Base-by-base conservation (phyloP, 805 yeast species). In the Grigorovia yakushimaensis region DNA sequence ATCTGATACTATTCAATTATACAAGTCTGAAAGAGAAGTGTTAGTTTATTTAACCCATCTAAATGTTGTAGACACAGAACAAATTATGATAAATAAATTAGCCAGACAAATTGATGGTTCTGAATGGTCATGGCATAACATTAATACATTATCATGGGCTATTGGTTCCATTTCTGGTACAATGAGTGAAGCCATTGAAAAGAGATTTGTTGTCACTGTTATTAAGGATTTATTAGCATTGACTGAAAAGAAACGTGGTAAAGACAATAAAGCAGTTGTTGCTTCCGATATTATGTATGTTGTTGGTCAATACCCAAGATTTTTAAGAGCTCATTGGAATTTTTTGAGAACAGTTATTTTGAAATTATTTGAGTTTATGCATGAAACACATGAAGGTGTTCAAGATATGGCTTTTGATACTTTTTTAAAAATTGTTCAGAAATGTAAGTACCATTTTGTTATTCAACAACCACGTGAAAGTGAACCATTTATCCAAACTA, bases 331-430 rank as follows among this genome's bases (percentile, higher is more conserved):
- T 8, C 98, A 93, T 65, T 93, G 98, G 98, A 88, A 86, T 66
- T 93, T 93, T 59, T 71, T 93, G 64, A 91, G 89, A 66, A 93
- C 98, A 0, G 99, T 93, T 41, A 91, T 93, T 51, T 83, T 87
- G 69, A 93, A 93, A 67, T 75, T 93, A 59, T 93, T 93, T 67
- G 98, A 93, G 67, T 93, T 93, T 62, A 93, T 93, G 99, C 98
- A 93, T 71, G 99, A 93, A 74, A 88, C 97, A n/a, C 99, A 93
- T 68, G 99, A 91, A 68, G 98, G 98, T 72, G 98, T 93, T 51
- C 98, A 93, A 71, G 98, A 93, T 68, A 93, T 93, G 98, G 98
- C 99, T 8, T 93, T 98, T 73, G 99, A 93, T 67, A 93, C 99
- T 0, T 93, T 93, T 64, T 91, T 91, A 63, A 93, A 93, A 67